Percentiles rank a stretch among this genome's conserved stretches.
Evolutionary conservation across 192 early-diverging fungal genomes (phyloP).

Genomic region (Allomyces javanicus): DNA sequence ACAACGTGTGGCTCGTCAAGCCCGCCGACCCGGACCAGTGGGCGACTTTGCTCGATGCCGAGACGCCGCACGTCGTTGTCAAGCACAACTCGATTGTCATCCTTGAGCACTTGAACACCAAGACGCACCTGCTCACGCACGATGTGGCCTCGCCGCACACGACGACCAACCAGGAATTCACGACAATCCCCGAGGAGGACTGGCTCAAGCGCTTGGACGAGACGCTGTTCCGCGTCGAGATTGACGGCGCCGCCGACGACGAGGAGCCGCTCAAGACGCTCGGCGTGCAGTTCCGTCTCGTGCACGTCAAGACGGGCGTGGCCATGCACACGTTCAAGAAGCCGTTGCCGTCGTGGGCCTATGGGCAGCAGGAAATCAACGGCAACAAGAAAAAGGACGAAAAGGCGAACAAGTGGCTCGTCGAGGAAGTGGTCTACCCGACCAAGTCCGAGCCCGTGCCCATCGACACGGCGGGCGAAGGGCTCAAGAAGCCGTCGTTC

Average conservation of each 20-base stretch:
- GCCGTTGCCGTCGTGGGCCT: slow-evolving; percentile 73
- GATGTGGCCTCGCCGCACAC: slow-evolving; percentile 40
- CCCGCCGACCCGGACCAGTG: slow-evolving; percentile 11
- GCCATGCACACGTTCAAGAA: slow-evolving; percentile 50
- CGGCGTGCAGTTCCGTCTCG: slow-evolving; percentile 43
- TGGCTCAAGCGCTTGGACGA: slow-evolving; percentile 40
- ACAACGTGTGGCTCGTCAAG: slow-evolving; percentile 54
- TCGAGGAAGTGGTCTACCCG: slow-evolving; percentile 23
- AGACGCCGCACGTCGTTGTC: slow-evolving; percentile 29
- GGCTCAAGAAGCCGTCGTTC: slow-evolving; percentile 44
- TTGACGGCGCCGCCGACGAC: slow-evolving; percentile 20
- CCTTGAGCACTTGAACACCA: slow-evolving; percentile 43
- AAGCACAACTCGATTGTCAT: slow-evolving; percentile 59
- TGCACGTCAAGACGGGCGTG: slow-evolving; percentile 60
- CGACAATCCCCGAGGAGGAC: slow-evolving; percentile 38
- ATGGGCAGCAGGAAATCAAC: slow-evolving; percentile 71
- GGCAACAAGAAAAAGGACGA: slow-evolving; percentile 73
- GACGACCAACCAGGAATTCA: slow-evolving; percentile 45
- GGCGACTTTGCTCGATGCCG: slow-evolving; percentile 14
- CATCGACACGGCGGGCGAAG: slow-evolving; percentile 25
- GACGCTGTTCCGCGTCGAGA: slow-evolving; percentile 37
- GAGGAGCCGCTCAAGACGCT: slow-evolving; percentile 30
- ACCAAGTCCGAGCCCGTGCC: background rate
- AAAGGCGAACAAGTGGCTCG: slow-evolving; percentile 51
- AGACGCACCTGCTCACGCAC: slow-evolving; percentile 35